Conservation (phyloP, 495 filamentous ascomycete genomes). For the Penicillium coprophilum region DNA sequence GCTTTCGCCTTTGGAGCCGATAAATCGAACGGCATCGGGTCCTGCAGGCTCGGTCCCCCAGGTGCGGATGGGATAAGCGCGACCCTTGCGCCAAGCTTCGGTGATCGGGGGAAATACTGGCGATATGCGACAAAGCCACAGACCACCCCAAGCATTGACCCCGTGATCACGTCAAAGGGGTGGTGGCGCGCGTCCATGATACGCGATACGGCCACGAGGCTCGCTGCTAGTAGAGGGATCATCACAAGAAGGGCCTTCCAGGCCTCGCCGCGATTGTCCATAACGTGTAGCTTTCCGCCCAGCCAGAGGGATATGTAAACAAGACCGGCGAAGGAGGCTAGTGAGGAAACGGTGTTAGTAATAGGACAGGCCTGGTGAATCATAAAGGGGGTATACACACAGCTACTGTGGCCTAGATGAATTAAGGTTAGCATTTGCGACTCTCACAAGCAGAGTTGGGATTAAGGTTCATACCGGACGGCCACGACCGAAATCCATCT, state of each 20-base stretch:
- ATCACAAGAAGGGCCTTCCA: slow-evolving; percentile 72
- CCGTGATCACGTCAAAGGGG: slow-evolving; percentile 84
- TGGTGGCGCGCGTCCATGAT: slow-evolving; percentile 84
- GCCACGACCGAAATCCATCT: slow-evolving; percentile 86
- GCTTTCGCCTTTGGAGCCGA: slow-evolving; percentile 23
- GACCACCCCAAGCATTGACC: slow-evolving; percentile 61
- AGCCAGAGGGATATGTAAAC: slow-evolving; percentile 72
- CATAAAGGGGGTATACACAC: slow-evolving; percentile 31
- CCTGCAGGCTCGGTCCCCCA: slow-evolving; percentile 50
- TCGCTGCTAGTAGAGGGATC: slow-evolving; percentile 55
- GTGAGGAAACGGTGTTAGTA: slow-evolving; percentile 25
- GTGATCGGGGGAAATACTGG: slow-evolving; percentile 58
- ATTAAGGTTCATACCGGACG: slow-evolving; percentile 54
- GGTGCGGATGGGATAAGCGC: slow-evolving; percentile 60
- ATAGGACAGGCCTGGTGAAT: slow-evolving; percentile 7
- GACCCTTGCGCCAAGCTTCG: slow-evolving; percentile 59
- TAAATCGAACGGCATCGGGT: slow-evolving; percentile 20
- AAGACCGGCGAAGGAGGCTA: slow-evolving; percentile 68
- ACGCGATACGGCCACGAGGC: slow-evolving; percentile 54
- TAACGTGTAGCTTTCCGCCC: slow-evolving; percentile 54
- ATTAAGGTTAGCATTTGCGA: slow-evolving; percentile 29
- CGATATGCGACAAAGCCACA: slow-evolving; percentile 51
- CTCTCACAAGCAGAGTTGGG: background rate
- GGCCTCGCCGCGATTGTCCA: slow-evolving; percentile 69
- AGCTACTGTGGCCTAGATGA: slow-evolving; percentile 51